phyloP scores from a whole-genome alignment of 2,329 filamentous ascomycete genomes.

The Colletotrichum magnum region DNA sequence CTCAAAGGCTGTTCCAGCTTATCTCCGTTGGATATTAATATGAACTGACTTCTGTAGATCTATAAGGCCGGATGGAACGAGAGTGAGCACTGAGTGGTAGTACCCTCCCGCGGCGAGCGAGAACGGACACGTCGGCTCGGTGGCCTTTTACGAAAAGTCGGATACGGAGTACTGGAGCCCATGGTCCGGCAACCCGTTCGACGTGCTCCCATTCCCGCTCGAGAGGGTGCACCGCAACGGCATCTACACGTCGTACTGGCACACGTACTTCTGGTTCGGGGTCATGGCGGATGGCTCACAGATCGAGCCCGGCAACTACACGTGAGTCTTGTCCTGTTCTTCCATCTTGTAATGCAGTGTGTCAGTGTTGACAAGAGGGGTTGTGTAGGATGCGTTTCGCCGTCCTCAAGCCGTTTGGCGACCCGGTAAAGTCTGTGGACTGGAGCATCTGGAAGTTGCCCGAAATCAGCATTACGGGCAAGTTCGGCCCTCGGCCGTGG shows the following conservation, averaged over 20 bases:
- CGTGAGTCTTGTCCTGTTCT: slow-evolving; percentile 43
- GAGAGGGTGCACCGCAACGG: slow-evolving; percentile 50
- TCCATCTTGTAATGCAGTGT: accelerated
- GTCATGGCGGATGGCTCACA: slow-evolving; percentile 56
- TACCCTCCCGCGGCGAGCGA: slow-evolving; percentile 56
- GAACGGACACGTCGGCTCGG: slow-evolving; percentile 57
- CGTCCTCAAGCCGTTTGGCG: slow-evolving; percentile 56
- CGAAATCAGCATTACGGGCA: slow-evolving; percentile 43
- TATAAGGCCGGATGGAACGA: slow-evolving; percentile 57
- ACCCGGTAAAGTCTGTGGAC: slow-evolving; percentile 54
- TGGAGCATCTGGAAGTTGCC: slow-evolving; percentile 55
- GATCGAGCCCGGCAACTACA: slow-evolving; percentile 57
- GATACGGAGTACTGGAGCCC: slow-evolving; percentile 53
- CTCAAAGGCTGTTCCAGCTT: too few species aligned
- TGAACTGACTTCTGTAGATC: slow-evolving; percentile 44
- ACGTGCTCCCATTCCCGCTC: slow-evolving; percentile 55
- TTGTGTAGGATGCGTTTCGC: slow-evolving; percentile 53
- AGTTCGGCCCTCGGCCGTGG: slow-evolving; percentile 19
- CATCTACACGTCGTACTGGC: slow-evolving; percentile 39
- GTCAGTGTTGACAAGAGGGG: not conserved
- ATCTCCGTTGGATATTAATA: not conserved
- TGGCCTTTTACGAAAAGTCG: slow-evolving; percentile 51
- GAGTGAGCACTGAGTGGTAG: slow-evolving; percentile 49
- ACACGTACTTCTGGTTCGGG: slow-evolving; percentile 57
- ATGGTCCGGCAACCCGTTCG: slow-evolving; percentile 50